Evolutionary conservation across 345 rosid genomes (phyloP), one percentile per base, ranked within the genome.

Genomic region (Acer yangbiense): DNA sequence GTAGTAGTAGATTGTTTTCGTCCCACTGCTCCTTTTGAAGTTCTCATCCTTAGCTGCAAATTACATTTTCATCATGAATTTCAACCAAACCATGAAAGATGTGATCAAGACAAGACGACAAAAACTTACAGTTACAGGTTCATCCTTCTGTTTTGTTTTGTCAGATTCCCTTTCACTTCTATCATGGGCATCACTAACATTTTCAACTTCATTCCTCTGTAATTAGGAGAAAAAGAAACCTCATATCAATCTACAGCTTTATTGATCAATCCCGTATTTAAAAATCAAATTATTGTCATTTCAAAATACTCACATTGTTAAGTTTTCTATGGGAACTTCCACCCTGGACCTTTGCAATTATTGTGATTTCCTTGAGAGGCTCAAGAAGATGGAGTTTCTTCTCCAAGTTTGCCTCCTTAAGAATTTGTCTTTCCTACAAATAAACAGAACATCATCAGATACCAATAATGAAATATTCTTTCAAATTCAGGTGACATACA

Each of bases 321-420:
- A 75, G 80, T 80, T 78, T 86, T 76, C 76, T 85, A 67, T 73
- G 81, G 27, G 68, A 64, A 66, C 70, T 83, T 68, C 85, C 88
- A 65, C 80, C 70, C 62, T 76, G n/a, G 70, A 66, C 25, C 41
- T 69, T 77, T 29, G 82, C 29, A 46, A 68, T 20, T 20, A 82
- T 39, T 44, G 80, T 80, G 64, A 71, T 81, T 64, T 89, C 94
- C 79, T n/a, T n/a, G n/a, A n/a, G n/a, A n/a, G n/a, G n/a, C n/a
- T n/a, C n/a, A n/a, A n/a, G n/a, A n/a, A n/a, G n/a, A n/a, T 76
- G 78, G 25, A 84, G 83, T 79, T 89, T 96, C 85, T 86, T 94
- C 86, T 91, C 98, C 62, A 78, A 64, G 77, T 84, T 92, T 74
- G 97, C 90, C 83, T 91, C 98, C 85, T 96, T 96, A 46, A 90